Base-by-base conservation (phyloP, 257 asterid species). In the Datura wrightii region DNA sequence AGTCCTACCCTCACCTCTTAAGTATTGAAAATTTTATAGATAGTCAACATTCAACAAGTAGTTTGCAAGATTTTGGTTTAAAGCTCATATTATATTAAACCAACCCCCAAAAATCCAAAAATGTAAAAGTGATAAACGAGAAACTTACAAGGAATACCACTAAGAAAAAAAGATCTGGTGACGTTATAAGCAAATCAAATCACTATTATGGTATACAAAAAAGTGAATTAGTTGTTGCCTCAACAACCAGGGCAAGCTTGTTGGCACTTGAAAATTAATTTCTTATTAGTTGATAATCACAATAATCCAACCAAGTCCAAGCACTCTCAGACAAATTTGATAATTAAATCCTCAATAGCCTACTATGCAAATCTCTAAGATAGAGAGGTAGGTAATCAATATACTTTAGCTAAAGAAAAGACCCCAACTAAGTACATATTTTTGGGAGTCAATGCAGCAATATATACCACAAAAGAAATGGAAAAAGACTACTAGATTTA, bases 91-190 rank as follows among this genome's bases (percentile, higher is more conserved):
- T 16, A 39, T 76, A 6, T 24, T 18, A 8, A 53, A 82, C 10
- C 46, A 13, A 42, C 9, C 41, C 56, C 36, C 5, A 46, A 14
- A 48, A 8, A 8, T 6, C n/a, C 11, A 13, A 48, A 82, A 18
- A 39, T 46, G 19, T 46, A 19, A 62, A 60, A 63, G 59, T 54
- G 48, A 34, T 14, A 48, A 19, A 16, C 18, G 42, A 48, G 63
- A 16, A 48, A 82, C 62, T 48, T 69, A 82, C 59, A 42, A 15
- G 79, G 79, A 82, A 63, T 60, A 53, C 62, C 62, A 65, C 59
- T 44, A 31, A 24, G 24, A 31, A 24, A 31, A 82, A 16, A 52
- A 31, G 59, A 82, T 52, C 11, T 34, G 79, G 24, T 65, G 84
- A 63, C 37, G 50, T 41, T 15, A 46, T 50, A 24, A 76, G 81